phyloP scores from a whole-genome alignment of 805 yeast species.

The Komagataella pastoris region DNA sequence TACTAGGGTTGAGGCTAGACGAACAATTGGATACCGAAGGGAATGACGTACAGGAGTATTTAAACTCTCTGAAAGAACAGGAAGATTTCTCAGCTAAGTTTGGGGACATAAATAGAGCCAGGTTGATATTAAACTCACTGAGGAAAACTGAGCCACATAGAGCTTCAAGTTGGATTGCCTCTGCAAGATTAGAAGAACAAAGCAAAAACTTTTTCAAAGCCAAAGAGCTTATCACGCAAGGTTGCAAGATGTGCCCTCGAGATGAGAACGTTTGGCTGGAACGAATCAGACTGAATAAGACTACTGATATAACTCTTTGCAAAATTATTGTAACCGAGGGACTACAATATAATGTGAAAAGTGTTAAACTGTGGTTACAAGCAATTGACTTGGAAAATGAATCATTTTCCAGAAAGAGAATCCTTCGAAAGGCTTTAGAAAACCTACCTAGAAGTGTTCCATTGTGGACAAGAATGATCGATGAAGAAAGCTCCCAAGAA shows the following conservation, averaged over 20 bases:
- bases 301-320: slow-evolving; percentile 26
- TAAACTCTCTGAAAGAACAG: slow-evolving; percentile 16
- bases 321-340: slow-evolving; percentile 56
- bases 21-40: slow-evolving; percentile 12
- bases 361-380: slow-evolving; percentile 58
- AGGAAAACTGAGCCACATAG: slow-evolving; percentile 61
- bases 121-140: slow-evolving; percentile 51
- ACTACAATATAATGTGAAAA: slow-evolving; percentile 37
- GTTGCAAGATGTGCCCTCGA: slow-evolving; percentile 53
- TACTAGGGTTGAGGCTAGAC: slow-evolving; percentile 43
- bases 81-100: slow-evolving; percentile 12
- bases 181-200: slow-evolving; percentile 65
- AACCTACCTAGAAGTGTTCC: slow-evolving; percentile 38
- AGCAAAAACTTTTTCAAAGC: slow-evolving; percentile 47
- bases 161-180: slow-evolving; percentile 76
- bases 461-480: slow-evolving; percentile 61
- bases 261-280: slow-evolving; percentile 78
- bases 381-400: slow-evolving; percentile 60
- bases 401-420: slow-evolving; percentile 31
- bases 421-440: slow-evolving; percentile 63
- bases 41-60: slow-evolving; percentile 25
- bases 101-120: slow-evolving; percentile 46
- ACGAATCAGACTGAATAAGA: slow-evolving; percentile 45
- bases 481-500: slow-evolving; percentile 37
- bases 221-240: slow-evolving; percentile 49